These are phyloP conservation scores for Leccinellum albellum DNA, from an alignment of 768 basidiomycete species.

Conservation along the genomic window DNA sequence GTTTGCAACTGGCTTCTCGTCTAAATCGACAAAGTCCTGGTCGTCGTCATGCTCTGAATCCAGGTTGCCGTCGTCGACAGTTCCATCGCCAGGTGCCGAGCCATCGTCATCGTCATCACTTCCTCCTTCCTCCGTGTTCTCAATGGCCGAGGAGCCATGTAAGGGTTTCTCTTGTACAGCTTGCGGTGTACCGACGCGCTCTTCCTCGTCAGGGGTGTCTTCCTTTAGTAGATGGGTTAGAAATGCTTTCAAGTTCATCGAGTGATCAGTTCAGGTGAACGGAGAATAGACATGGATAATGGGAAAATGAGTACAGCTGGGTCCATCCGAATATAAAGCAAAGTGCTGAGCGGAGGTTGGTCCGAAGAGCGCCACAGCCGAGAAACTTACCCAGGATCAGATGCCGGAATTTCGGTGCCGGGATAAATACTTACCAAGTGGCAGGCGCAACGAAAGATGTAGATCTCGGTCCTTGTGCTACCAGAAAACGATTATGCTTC, in stretches of 20 bases:
- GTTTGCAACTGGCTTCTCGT: neutral
- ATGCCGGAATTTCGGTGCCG: neutral
- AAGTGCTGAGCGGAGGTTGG: neutral
- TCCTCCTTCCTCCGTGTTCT: neutral
- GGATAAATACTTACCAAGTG: no score
- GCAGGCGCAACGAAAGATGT: no score
- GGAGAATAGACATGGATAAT: conserved; percentile 4
- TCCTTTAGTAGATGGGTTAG: conserved; percentile 4
- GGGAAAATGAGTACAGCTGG: neutral
- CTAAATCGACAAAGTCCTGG: conserved; percentile 4
- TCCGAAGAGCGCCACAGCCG: neutral
- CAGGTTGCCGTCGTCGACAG: neutral
- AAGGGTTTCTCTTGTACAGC: neutral
- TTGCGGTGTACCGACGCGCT: neutral
- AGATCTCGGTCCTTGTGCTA: neutral
- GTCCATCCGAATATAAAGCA: neutral
- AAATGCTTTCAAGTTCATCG: conserved; percentile 14
- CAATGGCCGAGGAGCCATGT: neutral
- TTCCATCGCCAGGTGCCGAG: neutral
- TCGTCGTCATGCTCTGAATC: conserved; percentile 11
- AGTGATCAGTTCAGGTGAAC: neutral
- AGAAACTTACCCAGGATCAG: neutral
- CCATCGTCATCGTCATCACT: neutral
- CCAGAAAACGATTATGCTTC: no score
- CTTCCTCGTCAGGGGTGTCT: conserved; percentile 19